phyloP scores from a whole-genome alignment of 495 filamentous ascomycete species.

The Glonium stellatum region DNA sequence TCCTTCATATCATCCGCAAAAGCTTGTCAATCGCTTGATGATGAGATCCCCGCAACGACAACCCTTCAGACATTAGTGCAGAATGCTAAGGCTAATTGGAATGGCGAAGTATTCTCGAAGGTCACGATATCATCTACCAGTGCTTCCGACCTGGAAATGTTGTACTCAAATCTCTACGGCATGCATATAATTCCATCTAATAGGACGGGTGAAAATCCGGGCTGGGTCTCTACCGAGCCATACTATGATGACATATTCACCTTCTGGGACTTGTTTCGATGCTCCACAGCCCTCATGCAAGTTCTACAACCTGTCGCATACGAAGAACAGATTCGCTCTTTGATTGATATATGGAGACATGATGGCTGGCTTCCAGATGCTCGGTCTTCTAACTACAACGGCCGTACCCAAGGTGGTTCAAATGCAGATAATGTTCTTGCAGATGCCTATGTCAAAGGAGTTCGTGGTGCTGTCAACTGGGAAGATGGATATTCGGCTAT shows the following conservation, averaged over 20 bases:
- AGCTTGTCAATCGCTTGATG: conserved; percentile 53
- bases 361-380: conserved; percentile 50
- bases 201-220: conserved; percentile 63
- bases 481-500: conserved; percentile 61
- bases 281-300: conserved; percentile 56
- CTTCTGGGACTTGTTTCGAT: conserved; percentile 58
- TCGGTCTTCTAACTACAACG: conserved; percentile 58
- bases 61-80: conserved; percentile 43
- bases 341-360: conserved; percentile 64
- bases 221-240: conserved; percentile 58
- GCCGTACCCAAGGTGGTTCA: conserved; percentile 63
- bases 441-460: conserved; percentile 68
- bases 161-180: conserved; percentile 62
- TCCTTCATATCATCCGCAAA: conserved; percentile 61
- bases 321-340: conserved; percentile 58
- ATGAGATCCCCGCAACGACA: conserved; percentile 50
- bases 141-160: conserved; percentile 46
- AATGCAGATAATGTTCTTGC: conserved; percentile 70
- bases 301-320: conserved; percentile 57
- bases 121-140: conserved; percentile 54
- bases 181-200: conserved; percentile 67
- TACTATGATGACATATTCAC: conserved; percentile 57
- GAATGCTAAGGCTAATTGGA: conserved; percentile 49
- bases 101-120: conserved; percentile 54
- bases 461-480: conserved; percentile 61